Conservation (phyloP, 495 filamentous ascomycete species). For the Elasticomyces elasticus region DNA sequence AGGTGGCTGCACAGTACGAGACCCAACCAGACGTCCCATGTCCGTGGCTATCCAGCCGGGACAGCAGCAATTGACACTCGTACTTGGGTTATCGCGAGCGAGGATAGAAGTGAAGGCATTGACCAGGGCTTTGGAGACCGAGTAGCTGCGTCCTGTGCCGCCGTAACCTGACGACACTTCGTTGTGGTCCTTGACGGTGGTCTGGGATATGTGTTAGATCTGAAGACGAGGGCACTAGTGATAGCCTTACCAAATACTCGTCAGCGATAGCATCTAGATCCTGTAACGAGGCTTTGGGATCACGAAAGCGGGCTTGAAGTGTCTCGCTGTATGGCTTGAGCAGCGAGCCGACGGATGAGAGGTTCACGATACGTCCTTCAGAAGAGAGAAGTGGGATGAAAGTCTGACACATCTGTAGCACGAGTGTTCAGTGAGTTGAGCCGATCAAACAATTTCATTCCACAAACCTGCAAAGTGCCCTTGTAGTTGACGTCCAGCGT, state of each 20-base stretch:
- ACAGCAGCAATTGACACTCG: constrained; percentile 30
- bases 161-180: constrained; percentile 15
- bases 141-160: constrained; percentile 24
- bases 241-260: constrained; percentile 7
- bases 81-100: constrained; percentile 21
- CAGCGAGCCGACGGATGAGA: constrained; percentile 25
- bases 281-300: neutral
- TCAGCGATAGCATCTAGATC: constrained; percentile 6
- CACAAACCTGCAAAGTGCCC: constrained; percentile 15
- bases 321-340: constrained; percentile 14
- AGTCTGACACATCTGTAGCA: constrained; percentile 17
- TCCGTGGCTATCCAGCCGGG: constrained; percentile 31
- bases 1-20: constrained; percentile 8
- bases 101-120: constrained; percentile 27
- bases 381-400: constrained; percentile 12
- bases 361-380: constrained; percentile 29
- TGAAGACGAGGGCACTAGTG: neutral
- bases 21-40: constrained; percentile 17
- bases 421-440: neutral
- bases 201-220: neutral
- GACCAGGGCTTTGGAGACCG: constrained; percentile 28
- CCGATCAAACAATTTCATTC: neutral
- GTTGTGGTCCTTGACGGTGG: constrained; percentile 1
- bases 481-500: constrained; percentile 24
- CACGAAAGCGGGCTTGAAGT: constrained; percentile 14